Evolutionary conservation across 169 alveolate species (phyloP), one percentile per base, ranked within the genome.

Genomic region (Cryptosporidium tyzzeri): DNA sequence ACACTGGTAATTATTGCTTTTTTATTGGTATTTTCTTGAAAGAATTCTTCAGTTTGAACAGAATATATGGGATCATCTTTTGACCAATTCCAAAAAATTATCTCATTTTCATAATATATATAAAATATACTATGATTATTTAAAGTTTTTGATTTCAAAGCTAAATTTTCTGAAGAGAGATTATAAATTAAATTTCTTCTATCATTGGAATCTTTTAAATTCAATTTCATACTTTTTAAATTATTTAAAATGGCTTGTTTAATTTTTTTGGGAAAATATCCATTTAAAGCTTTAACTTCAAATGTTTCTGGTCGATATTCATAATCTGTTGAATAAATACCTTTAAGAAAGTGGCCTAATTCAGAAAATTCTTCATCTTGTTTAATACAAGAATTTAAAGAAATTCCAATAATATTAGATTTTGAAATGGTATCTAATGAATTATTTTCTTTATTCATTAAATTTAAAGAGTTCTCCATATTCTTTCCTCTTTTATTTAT

Each of bases 41-140:
- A 80, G 35, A 80, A 80, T 48, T 80, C 89, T 31, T 80, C 89
- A 14, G 69, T 80, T 48, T 80, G 89, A 29, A 80, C 68, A 45
- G 89, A 80, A 41, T 80, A 80, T 41, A 48, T 29, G 23, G 75
- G 80, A 31, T 80, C 75, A 23, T 65, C 89, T 26, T 80, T 80
- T 37, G 89, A 41, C 89, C 89, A 80, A 65, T 80, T 80, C 89
- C 89, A 80, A 65, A 80, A 65, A 5, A 80, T 10, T 21, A 80
- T 59, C 37, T 80, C 89, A 44, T 80, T 58, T 23, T 39, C 59
- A 29, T 31, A 14, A 80, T 37, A 80, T 7, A 80, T 37, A 65
- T 62, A 80, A 65, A 80, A 80, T 23, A 80, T 80, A 29, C 89
- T 80, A 50, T 65, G 73, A 10, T 31, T 10, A n/a, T 55, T 73